A percentile compares a stretch with the other conserved stretches of the same genome.
Evolutionary conservation across 371 early-diverging fungal species (phyloP).

Genomic region (Apophysomyces elegans): DNA sequence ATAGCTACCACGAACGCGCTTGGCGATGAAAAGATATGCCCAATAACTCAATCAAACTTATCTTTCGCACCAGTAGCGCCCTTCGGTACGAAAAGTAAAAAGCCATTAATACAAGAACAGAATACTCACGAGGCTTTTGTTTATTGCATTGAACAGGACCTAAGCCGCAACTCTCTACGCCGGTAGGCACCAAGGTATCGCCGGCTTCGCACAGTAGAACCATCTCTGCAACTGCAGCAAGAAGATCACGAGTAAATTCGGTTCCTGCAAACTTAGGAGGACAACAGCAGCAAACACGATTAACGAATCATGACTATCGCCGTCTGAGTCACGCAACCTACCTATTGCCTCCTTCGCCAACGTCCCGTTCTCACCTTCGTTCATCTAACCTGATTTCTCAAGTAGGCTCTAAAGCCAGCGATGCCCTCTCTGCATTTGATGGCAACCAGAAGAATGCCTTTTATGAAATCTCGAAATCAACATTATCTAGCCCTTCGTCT

Average conservation of each 20-base stretch:
- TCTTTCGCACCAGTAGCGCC: background rate
- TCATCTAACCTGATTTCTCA: conserved; percentile 6
- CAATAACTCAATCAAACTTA: background rate
- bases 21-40: conserved; percentile 23
- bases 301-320: conserved; percentile 14
- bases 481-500: background rate
- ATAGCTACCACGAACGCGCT: conserved; percentile 40
- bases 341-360: conserved; percentile 13
- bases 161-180: background rate
- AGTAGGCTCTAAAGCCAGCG: background rate
- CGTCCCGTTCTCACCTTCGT: conserved; percentile 10
- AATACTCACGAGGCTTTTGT: background rate
- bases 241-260: conserved; percentile 49
- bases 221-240: conserved; percentile 6
- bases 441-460: background rate
- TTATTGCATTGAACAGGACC: conserved; percentile 2
- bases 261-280: conserved; percentile 31
- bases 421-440: conserved; percentile 7
- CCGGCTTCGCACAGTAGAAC: background rate
- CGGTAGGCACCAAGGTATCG: background rate
- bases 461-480: background rate
- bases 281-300: conserved; percentile 27
- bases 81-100: conserved; percentile 1
- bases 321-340: conserved; percentile 32
- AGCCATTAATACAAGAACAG: conserved; percentile 6